Evolutionary conservation across 1,139 yeast genomes (phyloP), one percentile per base, ranked within the genome.

Genomic region (Blastobotrys malaysiensis): DNA sequence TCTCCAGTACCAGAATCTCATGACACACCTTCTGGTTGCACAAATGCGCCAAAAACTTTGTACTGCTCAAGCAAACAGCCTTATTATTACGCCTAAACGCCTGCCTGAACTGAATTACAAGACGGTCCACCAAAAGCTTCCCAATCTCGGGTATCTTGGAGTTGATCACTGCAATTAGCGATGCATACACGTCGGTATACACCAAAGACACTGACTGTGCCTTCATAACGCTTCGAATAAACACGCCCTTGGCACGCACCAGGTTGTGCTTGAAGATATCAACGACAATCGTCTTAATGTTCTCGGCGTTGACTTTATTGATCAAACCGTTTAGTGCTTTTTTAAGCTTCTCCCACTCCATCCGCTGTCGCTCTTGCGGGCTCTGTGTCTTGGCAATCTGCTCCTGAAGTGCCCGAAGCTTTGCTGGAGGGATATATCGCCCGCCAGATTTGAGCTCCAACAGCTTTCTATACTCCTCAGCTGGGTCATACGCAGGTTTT

Each of bases 101-200:
- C 59, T 78, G 76, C 50, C 86, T 76, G 68, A 88, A 87, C 56
- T 78, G 83, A 2, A 84, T 64, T 0, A 86, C 71, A 27, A 85
- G 69, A 59, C 96, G 73, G 6, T 76, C 67, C 0, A 77, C 68
- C 43, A 88, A 59, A 3, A 86, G 66, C 55, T 78, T 78, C 1
- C 96, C 96, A 21, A 89, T 71, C 46, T 79, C 79, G 0, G 95
- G 95, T 5, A 88, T 66, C 62, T 85, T 83, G 6, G 86, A 77
- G 67, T 88, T 86, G 18, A 89, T 57, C 0, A 86, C 75, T 5
- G 84, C 77, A 0, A 80, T 76, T 46, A 89, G 64, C 0, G 86
- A 73, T 0, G 91, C 83, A 64, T 80, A 82, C 1, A 80, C 74
- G 1, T 80, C 71, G 0, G 86, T 76, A 58, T 72, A 74, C 5